Percentiles rank a stretch among this genome's conserved stretches.
Evolutionary conservation across 2,329 filamentous ascomycete genomes (phyloP).

Genomic region (Fusarium sp.): DNA sequence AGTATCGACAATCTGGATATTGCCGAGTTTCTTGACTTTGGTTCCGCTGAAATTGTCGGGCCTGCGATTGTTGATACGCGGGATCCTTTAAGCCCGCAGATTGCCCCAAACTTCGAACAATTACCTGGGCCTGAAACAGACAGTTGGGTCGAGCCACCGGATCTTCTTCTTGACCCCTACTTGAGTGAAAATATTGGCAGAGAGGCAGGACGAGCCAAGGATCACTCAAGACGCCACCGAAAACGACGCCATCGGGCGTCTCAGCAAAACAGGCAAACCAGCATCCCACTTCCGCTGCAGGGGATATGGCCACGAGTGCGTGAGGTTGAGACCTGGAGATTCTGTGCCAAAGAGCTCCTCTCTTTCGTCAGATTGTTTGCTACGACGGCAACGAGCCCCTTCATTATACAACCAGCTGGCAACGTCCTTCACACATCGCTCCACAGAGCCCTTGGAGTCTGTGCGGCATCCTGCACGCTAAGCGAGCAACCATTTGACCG

Average conservation of each 20-base stretch:
- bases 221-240: background rate
- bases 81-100: background rate
- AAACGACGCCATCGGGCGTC: background rate
- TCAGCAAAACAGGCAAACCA: background rate
- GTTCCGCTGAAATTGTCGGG: too few species aligned
- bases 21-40: background rate
- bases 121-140: background rate
- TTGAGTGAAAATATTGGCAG: background rate
- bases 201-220: background rate
- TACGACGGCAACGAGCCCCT: constrained; percentile 12
- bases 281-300: background rate
- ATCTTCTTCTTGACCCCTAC: background rate
- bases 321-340: constrained; percentile 21
- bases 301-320: constrained; percentile 23
- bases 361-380: constrained; percentile 17
- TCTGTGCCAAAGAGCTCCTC: constrained; percentile 21
- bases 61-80: background rate
- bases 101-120: background rate
- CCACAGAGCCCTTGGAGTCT: constrained; percentile 17
- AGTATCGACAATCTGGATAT: background rate
- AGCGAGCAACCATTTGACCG: constrained; percentile 4
- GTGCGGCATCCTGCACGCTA: constrained; percentile 15
- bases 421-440: background rate
- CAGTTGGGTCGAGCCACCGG: background rate
- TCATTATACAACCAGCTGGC: constrained; percentile 1